These are phyloP conservation scores for Diaporthe destruens DNA, from an alignment of 2,329 filamentous ascomycete species.

Conservation along the genomic window DNA sequence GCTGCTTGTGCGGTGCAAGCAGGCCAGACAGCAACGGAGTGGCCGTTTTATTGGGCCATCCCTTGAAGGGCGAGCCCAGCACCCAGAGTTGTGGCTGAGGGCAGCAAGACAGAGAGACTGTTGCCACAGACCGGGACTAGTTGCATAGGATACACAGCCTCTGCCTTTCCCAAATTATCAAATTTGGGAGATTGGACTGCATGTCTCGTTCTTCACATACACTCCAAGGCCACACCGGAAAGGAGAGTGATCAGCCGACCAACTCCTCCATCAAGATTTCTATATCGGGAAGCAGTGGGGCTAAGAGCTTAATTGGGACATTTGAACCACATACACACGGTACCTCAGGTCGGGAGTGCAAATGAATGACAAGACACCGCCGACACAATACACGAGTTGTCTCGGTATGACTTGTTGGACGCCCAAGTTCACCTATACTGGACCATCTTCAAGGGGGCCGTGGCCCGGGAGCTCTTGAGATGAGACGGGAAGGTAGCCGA, in stretches of 20 bases:
- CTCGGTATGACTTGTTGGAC: background rate
- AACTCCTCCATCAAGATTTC: conserved; percentile 8
- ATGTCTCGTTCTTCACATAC: background rate
- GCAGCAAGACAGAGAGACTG: conserved; percentile 3
- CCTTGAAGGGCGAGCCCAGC: conserved; percentile 4
- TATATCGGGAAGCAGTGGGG: conserved; percentile 32
- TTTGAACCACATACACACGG: background rate
- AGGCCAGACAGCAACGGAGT: conserved; percentile 7
- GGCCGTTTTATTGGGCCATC: conserved; percentile 18
- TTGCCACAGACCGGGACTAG: conserved; percentile 9
- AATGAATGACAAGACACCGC: background rate
- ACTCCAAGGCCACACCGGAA: background rate
- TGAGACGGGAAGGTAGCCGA: conserved; percentile 19
- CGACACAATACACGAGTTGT: background rate
- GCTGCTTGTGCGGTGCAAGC: conserved; percentile 3
- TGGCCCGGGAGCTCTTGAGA: background rate
- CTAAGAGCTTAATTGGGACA: conserved; percentile 26
- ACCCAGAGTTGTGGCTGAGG: conserved; percentile 29
- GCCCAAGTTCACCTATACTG: background rate
- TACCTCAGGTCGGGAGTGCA: background rate
- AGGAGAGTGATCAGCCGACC: conserved; percentile 26
- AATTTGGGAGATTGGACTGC: conserved; percentile 8
- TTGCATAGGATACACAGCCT: conserved; percentile 19
- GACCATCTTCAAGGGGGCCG: background rate
- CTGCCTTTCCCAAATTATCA: conserved; percentile 8